Evolutionary conservation across 495 filamentous ascomycete species (phyloP).

Genomic region (Saxophila tyrrhenica): DNA sequence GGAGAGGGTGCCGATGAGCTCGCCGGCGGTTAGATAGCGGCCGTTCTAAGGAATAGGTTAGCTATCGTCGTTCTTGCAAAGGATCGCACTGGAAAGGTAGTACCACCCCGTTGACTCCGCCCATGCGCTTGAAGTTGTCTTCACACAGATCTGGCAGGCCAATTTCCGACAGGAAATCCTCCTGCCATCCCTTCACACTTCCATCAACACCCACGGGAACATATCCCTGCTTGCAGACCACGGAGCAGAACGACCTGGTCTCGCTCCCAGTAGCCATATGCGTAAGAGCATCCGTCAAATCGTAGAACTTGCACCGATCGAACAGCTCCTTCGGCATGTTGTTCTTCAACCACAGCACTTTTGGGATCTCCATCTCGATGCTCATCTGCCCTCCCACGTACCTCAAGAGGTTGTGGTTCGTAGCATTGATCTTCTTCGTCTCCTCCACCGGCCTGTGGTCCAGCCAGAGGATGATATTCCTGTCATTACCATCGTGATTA

Average conservation of each 20-base stretch:
- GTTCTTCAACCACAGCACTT: slow-evolving; percentile 95
- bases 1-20: slow-evolving; percentile 72
- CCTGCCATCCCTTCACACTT: slow-evolving; percentile 96
- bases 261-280: slow-evolving; percentile 93
- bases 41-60: slow-evolving; percentile 57
- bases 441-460: slow-evolving; percentile 86
- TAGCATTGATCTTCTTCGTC: slow-evolving; percentile 82
- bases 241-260: slow-evolving; percentile 81
- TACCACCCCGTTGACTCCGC: slow-evolving; percentile 88
- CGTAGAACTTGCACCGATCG: slow-evolving; percentile 88
- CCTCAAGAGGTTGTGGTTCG: slow-evolving; percentile 79
- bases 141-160: slow-evolving; percentile 70
- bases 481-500: slow-evolving; percentile 57
- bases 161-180: slow-evolving; percentile 76
- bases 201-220: slow-evolving; percentile 93
- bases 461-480: slow-evolving; percentile 86
- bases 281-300: slow-evolving; percentile 84
- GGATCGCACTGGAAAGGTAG: slow-evolving; percentile 8
- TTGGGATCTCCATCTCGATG: slow-evolving; percentile 98
- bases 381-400: slow-evolving; percentile 97
- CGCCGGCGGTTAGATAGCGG: slow-evolving; percentile 76
- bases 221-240: slow-evolving; percentile 91
- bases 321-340: slow-evolving; percentile 92
- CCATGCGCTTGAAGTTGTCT: slow-evolving; percentile 82
- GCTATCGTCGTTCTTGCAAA: slow-evolving; percentile 6